Evolutionary conservation across 139 green algal species (phyloP), one percentile per base, ranked within the genome.

Genomic region (Coelastrella sp.): DNA sequence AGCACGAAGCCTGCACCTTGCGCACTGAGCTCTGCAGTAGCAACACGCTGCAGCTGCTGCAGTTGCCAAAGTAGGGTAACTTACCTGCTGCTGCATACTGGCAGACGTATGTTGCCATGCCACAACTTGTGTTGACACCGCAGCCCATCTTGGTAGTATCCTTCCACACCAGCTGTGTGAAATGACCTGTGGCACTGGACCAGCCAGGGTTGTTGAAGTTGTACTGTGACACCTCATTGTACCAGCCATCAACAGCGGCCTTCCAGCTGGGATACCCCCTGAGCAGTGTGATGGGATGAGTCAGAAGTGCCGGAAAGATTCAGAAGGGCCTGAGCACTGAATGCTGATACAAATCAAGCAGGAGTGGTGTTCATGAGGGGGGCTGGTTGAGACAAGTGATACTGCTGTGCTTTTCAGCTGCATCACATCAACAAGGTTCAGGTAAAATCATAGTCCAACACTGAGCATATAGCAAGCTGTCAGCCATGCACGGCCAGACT

Each of bases 121-220:
- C 57, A 24, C 87, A 91, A 7, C 12, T 11, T 12, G 14, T 25
- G 61, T 70, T 79, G 78, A 35, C 6, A n/a, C 74, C 87, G 49
- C 87, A 91, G 60, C 87, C 87, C 20, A 91, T 8, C 20, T 27
- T 68, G 60, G 61, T 86, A 22, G 78, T 91, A 49, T 68, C 76
- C 27, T 20, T 72, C 87, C 87, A 91, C 78, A 91, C 87, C 61
- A 91, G 78, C 84, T 92, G 90, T 8, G 90, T 92, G 84, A 92
- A 92, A 84, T 92, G 90, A 14, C 90, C 85, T 12, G 85, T 87
- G 11, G 24, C 17, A 10, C 79, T 8, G 58, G 19, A 82, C 56
- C 57, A 91, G 59, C 85, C 79, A 4, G 76, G 75, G 66, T 58
- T 85, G 58, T 17, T 75, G 58, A 84, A 90, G 25, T 70, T 63